Evolutionary conservation across 257 asterid genomes (phyloP), one percentile per base, ranked within the genome.

Genomic region (Fraxinus pennsylvanica): DNA sequence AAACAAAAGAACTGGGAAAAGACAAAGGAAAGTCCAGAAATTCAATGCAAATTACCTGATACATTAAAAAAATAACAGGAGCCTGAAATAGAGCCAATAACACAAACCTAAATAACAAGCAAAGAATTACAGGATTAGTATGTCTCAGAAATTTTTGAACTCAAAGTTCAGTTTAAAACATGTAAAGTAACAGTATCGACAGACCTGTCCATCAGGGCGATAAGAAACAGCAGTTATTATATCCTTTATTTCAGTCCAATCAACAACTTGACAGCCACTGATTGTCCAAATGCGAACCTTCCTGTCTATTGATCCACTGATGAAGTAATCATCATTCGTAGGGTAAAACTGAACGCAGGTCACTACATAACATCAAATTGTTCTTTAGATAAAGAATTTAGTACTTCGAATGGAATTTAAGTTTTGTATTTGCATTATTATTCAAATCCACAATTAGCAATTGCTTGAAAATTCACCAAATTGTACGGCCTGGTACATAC

Each of bases 231-330:
- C 99, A 66, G 97, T 90, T 47, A 96, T 89, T 81, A 94, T 93
- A 82, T 93, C 99, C 86, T 82, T 92, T 15, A 85, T 81, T 82
- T 96, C 98, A 4, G 82, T 74, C 99, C 99, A 96, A 72, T 89
- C 91, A 77, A 93, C 88, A 84, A 96, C 99, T 78, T 90, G 93
- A 79, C 91, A 75, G 75, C 90, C 82, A 72, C 72, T 83, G 25
- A 89, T 79, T 17, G 81, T 84, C 99, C 99, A 96, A 79, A 96
- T 89, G 27, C 99, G 97, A 75, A 92, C 89, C 85, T 96, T 96
- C 67, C 99, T 98, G 70, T 96, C 99, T 74, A 96, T 90, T 30
- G 99, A 93, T 59, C 99, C 98, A 82, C 97, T 96, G 82, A 96
- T 74, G 88, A 96, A 96, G 85, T 81, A 88, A 81, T 92, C 92